Conservation (phyloP, 2,329 filamentous ascomycete species). For the Xylaria digitata region DNA sequence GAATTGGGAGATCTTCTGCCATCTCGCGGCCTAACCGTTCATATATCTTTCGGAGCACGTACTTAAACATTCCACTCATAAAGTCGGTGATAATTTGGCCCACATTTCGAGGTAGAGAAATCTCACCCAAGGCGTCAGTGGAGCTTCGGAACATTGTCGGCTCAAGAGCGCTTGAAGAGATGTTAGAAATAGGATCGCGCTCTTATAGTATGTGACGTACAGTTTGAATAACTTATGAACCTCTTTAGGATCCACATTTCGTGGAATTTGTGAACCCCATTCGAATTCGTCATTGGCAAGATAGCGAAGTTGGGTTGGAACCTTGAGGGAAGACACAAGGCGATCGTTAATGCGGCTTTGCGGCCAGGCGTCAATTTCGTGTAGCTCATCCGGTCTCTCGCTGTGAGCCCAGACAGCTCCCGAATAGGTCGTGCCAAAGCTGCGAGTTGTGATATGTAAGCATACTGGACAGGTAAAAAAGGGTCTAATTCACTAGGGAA, state of each 20-base stretch:
- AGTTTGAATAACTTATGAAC: constrained; percentile 33
- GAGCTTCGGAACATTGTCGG: constrained; percentile 18
- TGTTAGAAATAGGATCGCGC: neutral
- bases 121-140: constrained; percentile 10
- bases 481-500: neutral
- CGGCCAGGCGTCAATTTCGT: constrained; percentile 60
- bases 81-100: constrained; percentile 61
- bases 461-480: neutral
- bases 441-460: neutral
- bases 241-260: constrained; percentile 45
- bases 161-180: constrained; percentile 30
- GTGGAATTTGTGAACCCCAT: constrained; percentile 63
- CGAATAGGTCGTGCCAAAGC: constrained; percentile 67
- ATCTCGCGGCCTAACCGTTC: neutral
- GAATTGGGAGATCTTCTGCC: constrained; percentile 49
- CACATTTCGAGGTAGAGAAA: constrained; percentile 49
- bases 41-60: constrained; percentile 53
- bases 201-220: constrained; percentile 12
- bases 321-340: constrained; percentile 55
- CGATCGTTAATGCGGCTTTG: constrained; percentile 43
- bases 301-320: constrained; percentile 62
- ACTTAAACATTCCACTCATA: constrained; percentile 59
- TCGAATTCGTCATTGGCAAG: constrained; percentile 53
- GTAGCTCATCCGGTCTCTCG: constrained; percentile 54
- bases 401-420: constrained; percentile 65